A percentile compares a stretch with the other conserved stretches of the same genome.
phyloP scores from a whole-genome alignment of 2,329 filamentous ascomycete genomes.

The Emergomyces orientalis region DNA sequence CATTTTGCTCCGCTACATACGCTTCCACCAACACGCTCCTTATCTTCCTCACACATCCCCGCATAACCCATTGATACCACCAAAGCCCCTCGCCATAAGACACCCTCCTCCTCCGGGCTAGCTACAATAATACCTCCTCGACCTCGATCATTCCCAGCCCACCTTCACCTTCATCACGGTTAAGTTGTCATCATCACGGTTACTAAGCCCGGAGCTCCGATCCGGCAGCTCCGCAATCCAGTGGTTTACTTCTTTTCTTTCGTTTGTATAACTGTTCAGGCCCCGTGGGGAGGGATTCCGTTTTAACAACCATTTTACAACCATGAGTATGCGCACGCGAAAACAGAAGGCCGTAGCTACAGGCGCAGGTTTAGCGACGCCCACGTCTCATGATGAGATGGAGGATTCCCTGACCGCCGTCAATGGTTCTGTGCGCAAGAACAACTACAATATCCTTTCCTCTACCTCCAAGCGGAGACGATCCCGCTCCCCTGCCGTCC shows the following conservation, averaged over 20 bases:
- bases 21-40: neutral
- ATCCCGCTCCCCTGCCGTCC: slow-evolving; percentile 18
- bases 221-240: too few species aligned
- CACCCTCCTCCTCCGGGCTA: neutral
- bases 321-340: slow-evolving; percentile 24
- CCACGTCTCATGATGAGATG: slow-evolving; percentile 17
- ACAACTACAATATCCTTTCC: neutral
- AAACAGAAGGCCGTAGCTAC: slow-evolving; percentile 27
- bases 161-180: too few species aligned
- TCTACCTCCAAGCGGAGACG: slow-evolving; percentile 26
- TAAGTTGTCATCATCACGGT: too few species aligned
- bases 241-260: neutral
- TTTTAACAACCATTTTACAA: neutral
- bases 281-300: neutral
- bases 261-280: neutral
- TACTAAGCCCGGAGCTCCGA: too few species aligned
- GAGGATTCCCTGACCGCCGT: slow-evolving; percentile 20
- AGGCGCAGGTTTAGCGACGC: neutral
- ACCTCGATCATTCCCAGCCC: neutral
- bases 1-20: neutral
- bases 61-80: neutral
- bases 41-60: neutral
- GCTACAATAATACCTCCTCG: too few species aligned
- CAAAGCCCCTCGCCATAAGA: neutral
- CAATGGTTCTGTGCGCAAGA: slow-evolving; percentile 25